Base-by-base conservation (phyloP, 495 filamentous ascomycete genomes). In the Xeromyces bisporus region DNA sequence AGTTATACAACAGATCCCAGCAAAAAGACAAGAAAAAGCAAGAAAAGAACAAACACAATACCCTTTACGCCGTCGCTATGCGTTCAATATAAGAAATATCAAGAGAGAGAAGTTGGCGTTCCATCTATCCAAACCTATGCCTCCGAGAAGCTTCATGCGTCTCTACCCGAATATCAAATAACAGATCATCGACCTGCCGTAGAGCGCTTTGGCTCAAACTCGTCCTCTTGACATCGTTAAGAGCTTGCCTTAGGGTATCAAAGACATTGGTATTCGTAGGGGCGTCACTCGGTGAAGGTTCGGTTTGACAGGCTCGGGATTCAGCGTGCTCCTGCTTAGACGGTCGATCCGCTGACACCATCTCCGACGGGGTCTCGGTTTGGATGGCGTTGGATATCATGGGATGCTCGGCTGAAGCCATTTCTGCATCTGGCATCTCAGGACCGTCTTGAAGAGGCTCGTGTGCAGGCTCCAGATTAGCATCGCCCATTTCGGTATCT, bases 151-250 rank as follows among this genome's bases (percentile, higher is more conserved):
- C 76, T 30, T 72, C 67, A 41, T 73, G 72, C 39, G 75, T 53
- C 41, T 72, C 67, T 35, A 68, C 60, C 35, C 68, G 72, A 42
- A 75, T 67, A 44, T 78, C 70, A 55, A 76, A 73, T 36, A 78
- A 64, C 43, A 77, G 47, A 38, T 77, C 69, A 36, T 81, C 76
- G 33, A 78, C 63, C 39, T 68, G 56, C 21, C 62, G 63, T 18
- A 73, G 56, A 31, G 69, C 62, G 27, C 58, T 43, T 7, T 63
- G 51, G 13, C 64, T 60, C 33, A 79, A 41, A 16, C 47, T 55
- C 24, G 64, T 60, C 8, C 41, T 40, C 33, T 66, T 62, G 31
- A 77, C 58, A 23, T 64, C 52, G 16, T 55, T 56, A 21, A 79
- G 48, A 0, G 73, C 40, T 8, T 44, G 56, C 17, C 51, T 60